These are phyloP conservation scores for Botrytis pseudocinerea DNA, from an alignment of 2,329 filamentous ascomycete species.

Conservation along the genomic window DNA sequence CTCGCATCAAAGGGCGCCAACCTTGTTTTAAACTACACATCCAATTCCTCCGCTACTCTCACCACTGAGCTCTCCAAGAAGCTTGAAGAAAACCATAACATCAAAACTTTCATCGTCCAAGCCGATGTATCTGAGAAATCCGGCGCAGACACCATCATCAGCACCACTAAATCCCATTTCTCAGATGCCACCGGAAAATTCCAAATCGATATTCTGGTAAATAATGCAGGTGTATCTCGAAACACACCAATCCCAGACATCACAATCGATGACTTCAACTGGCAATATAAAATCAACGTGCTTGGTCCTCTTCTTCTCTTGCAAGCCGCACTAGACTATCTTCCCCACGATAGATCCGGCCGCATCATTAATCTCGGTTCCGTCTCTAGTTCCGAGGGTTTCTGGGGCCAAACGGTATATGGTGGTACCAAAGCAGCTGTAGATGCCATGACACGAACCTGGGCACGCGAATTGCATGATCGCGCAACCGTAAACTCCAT, in stretches of 20 bases:
- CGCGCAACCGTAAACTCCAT: conserved; percentile 64
- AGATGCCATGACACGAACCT: conserved; percentile 69
- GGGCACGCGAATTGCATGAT: conserved; percentile 63
- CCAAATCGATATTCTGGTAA: conserved; percentile 80
- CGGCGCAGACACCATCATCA: conserved; percentile 61
- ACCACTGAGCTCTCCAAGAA: conserved; percentile 55
- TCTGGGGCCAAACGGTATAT: conserved; percentile 57
- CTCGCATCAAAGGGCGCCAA: conserved; percentile 68
- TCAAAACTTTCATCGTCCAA: conserved; percentile 64
- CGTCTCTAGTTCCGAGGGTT: conserved; percentile 57
- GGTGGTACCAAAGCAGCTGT: conserved; percentile 67
- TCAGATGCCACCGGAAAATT: conserved; percentile 51
- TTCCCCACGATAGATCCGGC: conserved; percentile 67
- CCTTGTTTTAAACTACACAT: conserved; percentile 67
- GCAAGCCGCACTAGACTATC: conserved; percentile 68
- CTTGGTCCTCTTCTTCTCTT: conserved; percentile 76
- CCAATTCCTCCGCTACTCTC: conserved; percentile 55
- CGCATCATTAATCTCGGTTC: conserved; percentile 63
- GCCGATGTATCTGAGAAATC: conserved; percentile 67
- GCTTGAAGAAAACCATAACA: conserved; percentile 57
- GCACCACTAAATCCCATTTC: conserved; percentile 60
- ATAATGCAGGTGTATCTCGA: conserved; percentile 74
- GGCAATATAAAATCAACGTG: conserved; percentile 78
- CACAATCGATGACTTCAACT: conserved; percentile 64
- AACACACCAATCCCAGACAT: conserved; percentile 68